Evolutionary conservation across 2,329 filamentous ascomycete genomes (phyloP).

Genomic region (Pseudogymnoascus destructans): DNA sequence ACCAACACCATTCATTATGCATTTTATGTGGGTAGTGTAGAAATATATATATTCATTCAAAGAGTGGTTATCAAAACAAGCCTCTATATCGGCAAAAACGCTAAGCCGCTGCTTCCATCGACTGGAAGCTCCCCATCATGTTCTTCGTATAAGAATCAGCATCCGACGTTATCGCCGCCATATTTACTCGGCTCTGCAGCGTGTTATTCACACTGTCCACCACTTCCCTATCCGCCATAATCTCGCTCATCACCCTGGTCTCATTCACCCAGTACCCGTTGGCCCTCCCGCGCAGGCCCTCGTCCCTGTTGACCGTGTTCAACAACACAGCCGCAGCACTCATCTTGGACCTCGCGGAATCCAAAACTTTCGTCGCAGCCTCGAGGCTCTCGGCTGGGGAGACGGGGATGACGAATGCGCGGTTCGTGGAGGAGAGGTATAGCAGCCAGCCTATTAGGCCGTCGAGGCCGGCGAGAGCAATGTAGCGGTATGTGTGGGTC

Average conservation of each 20-base stretch:
- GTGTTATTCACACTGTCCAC: conserved; percentile 58
- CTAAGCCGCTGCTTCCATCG: background rate
- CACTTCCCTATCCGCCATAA: conserved; percentile 69
- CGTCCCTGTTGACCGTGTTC: conserved; percentile 68
- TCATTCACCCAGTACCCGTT: conserved; percentile 74
- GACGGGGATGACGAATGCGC: conserved; percentile 55
- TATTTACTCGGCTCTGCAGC: conserved; percentile 49
- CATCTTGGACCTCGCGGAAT: conserved; percentile 50
- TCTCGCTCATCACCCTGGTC: conserved; percentile 54
- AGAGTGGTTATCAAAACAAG: background rate
- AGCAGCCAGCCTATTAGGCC: conserved; percentile 48
- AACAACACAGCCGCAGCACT: conserved; percentile 61
- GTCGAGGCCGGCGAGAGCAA: conserved; percentile 54
- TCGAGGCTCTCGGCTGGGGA: conserved; percentile 55
- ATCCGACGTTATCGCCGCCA: conserved; percentile 45
- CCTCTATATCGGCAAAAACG: background rate
- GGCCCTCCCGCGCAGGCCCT: conserved; percentile 49
- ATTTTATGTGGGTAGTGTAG: background rate
- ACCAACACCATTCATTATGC: background rate
- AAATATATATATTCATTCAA: background rate
- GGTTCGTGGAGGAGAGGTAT: conserved; percentile 67
- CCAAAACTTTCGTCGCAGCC: conserved; percentile 40
- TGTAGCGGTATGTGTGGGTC: conserved; percentile 46
- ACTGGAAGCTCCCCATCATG: conserved; percentile 23
- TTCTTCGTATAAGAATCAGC: conserved; percentile 47